These are phyloP conservation scores for Ophiostoma triangulosporum DNA, from an alignment of 2,329 filamentous ascomycete species.

Conservation along the genomic window DNA sequence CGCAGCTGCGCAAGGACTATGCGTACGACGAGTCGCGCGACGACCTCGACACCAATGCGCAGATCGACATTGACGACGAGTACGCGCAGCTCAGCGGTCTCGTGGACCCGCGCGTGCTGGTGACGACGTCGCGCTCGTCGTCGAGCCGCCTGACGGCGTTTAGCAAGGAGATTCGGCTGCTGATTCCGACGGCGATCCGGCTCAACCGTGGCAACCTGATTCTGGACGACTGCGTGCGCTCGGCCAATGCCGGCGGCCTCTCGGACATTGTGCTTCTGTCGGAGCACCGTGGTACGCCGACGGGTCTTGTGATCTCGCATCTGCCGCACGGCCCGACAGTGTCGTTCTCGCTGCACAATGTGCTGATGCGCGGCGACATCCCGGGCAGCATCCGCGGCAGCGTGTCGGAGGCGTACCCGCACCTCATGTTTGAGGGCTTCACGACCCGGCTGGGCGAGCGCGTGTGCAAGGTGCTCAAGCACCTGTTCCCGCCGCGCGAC, in stretches of 20 bases:
- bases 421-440: constrained; percentile 93
- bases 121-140: constrained; percentile 83
- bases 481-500: constrained; percentile 85
- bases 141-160: constrained; percentile 77
- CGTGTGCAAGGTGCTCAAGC: constrained; percentile 81
- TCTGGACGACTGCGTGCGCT: constrained; percentile 69
- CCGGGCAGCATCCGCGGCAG: constrained; percentile 77
- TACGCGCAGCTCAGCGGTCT: constrained; percentile 85
- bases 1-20: constrained; percentile 69
- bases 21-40: constrained; percentile 80
- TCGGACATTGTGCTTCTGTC: constrained; percentile 79
- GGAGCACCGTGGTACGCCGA: constrained; percentile 86
- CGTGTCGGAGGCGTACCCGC: constrained; percentile 83
- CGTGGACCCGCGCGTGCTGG: constrained; percentile 62
- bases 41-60: constrained; percentile 52
- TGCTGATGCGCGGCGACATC: constrained; percentile 84
- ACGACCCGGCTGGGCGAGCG: constrained; percentile 65
- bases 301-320: constrained; percentile 64
- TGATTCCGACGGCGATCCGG: constrained; percentile 74
- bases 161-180: constrained; percentile 63
- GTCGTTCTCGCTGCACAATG: constrained; percentile 79
- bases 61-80: constrained; percentile 72
- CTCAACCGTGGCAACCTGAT: constrained; percentile 87
- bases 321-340: constrained; percentile 77
- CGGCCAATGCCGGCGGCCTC: constrained; percentile 66